Base-by-base conservation (phyloP, 1,284 basidiomycete species). In the Clitocybe nebularis region DNA sequence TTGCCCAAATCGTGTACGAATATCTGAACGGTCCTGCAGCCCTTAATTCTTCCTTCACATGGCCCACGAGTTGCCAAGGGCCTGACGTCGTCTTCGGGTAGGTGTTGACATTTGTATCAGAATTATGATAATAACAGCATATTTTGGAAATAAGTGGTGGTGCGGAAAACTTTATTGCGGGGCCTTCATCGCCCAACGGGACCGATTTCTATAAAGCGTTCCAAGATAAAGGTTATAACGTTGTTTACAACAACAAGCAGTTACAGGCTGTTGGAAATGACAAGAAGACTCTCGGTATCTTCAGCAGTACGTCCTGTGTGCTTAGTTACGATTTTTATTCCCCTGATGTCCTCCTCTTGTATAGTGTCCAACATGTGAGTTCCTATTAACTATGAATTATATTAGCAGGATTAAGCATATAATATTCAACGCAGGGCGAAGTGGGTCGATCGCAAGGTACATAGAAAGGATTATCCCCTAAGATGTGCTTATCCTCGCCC, bases 21-120 rank as follows among this genome's bases (percentile, higher is more conserved):
- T 68, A 58, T 47, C 54, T 69, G 24, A 55, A 61, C 43, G 58
- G 58, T 34, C 54, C 65, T 5, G 44, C 54, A 5, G 52, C 49
- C 4, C 46, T 68, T 33, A 68, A 66, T 41, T 48, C 57, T n/a
- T 55, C 58, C 4, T 51, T 67, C 25, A 38, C 54, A 13, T 71
- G 67, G 68, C 66, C 67, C 6, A 67, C 67, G 4, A 52, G 60
- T 29, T 71, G 67, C 44, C 53, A 60, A 29, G 60, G 61, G 4
- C 64, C 67, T 17, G 68, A 71, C 53, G 67, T 71, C 20, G 56
- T 71, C 41, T 66, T 68, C 34, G 67, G 66, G 67, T 67, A 26
- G 30, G 39, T 24, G n/a, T n/a, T n/a, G 5, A 23, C 16, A 22
- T 32, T 13, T 9, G 3, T 28, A 39, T 36, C 8, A n/a, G n/a